Conservation (phyloP, 306 rosid species). For the Purshia tridentata region DNA sequence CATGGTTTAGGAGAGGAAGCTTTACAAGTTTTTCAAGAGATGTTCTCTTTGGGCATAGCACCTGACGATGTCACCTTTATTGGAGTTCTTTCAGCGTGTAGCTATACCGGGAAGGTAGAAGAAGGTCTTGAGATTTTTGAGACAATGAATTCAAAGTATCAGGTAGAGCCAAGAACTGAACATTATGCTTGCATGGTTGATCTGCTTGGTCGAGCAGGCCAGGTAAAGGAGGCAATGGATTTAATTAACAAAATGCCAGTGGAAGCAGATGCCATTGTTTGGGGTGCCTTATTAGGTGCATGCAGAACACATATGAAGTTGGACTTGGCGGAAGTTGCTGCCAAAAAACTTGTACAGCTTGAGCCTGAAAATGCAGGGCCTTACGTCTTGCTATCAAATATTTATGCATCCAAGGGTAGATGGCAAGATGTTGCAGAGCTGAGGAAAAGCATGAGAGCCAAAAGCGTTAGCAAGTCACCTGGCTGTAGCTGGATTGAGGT, state of each 20-base stretch:
- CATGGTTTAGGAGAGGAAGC: conserved; percentile 61
- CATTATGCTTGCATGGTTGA: conserved; percentile 71
- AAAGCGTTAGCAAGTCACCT: conserved; percentile 60
- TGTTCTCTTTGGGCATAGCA: conserved; percentile 44
- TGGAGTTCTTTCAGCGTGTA: conserved; percentile 66
- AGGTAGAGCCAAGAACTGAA: conserved; percentile 45
- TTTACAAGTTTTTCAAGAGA: conserved; percentile 43
- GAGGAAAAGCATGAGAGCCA: conserved; percentile 44
- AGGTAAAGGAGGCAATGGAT: conserved; percentile 53
- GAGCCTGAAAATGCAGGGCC: conserved; percentile 71
- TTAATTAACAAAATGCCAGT: conserved; percentile 53
- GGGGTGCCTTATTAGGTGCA: conserved; percentile 47
- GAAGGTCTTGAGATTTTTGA: conserved; percentile 6
- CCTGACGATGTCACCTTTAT: conserved; percentile 58
- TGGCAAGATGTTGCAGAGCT: conserved; percentile 58
- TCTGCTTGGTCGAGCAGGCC: conserved; percentile 61
- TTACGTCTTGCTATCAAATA: conserved; percentile 55
- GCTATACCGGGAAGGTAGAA: conserved; percentile 11
- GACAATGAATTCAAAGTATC: conserved; percentile 10
- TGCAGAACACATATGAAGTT: conserved; percentile 10
- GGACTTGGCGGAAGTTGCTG: conserved; percentile 57
- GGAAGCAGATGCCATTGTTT: conserved; percentile 62
- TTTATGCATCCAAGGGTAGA: conserved; percentile 59
- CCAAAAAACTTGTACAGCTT: conserved; percentile 50
- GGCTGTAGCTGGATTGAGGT: conserved; percentile 79